Evolutionary conservation across 176 grass and related monocot genomes (phyloP).

Genomic region (Hordeum marinum): DNA sequence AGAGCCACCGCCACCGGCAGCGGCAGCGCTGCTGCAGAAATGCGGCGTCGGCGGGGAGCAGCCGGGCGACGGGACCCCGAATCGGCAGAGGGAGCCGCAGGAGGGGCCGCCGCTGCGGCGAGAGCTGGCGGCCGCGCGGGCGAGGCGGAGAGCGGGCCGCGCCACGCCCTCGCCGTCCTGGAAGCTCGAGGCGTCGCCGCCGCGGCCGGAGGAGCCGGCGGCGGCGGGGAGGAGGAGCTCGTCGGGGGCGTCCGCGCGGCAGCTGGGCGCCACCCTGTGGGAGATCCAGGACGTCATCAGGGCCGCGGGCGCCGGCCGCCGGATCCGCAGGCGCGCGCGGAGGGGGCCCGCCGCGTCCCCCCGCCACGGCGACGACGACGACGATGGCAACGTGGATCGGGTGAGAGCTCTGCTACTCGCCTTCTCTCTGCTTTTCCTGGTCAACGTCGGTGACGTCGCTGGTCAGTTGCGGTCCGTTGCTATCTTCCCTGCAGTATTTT

Average conservation of each 20-base stretch:
- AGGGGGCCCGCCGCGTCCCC: slow-evolving; percentile 10
- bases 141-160: slow-evolving; percentile 32
- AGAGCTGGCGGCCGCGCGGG: slow-evolving; percentile 27
- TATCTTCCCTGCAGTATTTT: not conserved
- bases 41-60: slow-evolving; percentile 5
- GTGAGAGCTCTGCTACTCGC: slow-evolving; percentile 29
- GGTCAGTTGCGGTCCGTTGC: not conserved
- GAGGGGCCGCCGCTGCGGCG: slow-evolving; percentile 15
- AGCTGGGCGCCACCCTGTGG: slow-evolving; percentile 92
- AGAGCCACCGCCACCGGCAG: slow-evolving; percentile 7
- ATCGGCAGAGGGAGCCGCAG: slow-evolving; percentile 3
- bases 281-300: slow-evolving; percentile 72
- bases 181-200: slow-evolving; percentile 57
- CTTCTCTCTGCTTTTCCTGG: not conserved
- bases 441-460: slow-evolving; percentile 2
- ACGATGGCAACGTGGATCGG: slow-evolving; percentile 31
- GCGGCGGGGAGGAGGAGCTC: slow-evolving; percentile 36
- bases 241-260: slow-evolving; percentile 59
- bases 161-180: slow-evolving; percentile 66
- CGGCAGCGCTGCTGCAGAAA: not conserved
- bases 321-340: slow-evolving; percentile 40
- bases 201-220: not conserved
- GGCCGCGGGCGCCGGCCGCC: slow-evolving; percentile 24
- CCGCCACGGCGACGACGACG: not conserved
- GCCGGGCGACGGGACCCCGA: not conserved